Conservation (phyloP, 2,329 filamentous ascomycete species). For the Fusarium tanahbumbuense region DNA sequence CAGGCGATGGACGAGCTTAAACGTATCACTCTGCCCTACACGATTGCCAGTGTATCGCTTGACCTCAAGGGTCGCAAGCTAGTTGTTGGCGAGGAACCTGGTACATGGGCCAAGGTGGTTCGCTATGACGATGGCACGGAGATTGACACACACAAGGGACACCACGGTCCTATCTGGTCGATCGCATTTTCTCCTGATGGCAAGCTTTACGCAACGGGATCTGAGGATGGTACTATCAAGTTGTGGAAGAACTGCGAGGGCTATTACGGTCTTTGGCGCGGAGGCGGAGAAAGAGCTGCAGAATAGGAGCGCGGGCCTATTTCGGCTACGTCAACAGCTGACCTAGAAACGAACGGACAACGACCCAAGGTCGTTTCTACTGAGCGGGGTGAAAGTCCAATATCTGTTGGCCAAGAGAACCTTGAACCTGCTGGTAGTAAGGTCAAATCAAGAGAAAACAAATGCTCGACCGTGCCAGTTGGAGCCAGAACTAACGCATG, state of each 20-base stretch:
- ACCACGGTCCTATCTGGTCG: conserved; percentile 98
- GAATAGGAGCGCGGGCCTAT: conserved; percentile 51
- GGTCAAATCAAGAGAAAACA: neutral
- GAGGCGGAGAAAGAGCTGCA: conserved; percentile 55
- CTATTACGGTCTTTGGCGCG: conserved; percentile 72
- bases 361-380: conserved; percentile 4
- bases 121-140: conserved; percentile 86
- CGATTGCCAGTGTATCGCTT: conserved; percentile 89
- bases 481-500: neutral
- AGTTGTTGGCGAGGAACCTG: conserved; percentile 89
- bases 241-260: conserved; percentile 80
- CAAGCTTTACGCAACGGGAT: conserved; percentile 94
- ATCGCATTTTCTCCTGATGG: conserved; percentile 94
- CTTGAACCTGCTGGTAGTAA: neutral
- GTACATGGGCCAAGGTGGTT: conserved; percentile 97
- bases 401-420: conserved; percentile 11
- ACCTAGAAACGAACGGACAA: conserved; percentile 10
- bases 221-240: conserved; percentile 98
- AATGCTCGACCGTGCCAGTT: neutral
- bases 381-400: conserved; percentile 24
- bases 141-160: conserved; percentile 93
- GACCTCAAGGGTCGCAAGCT: conserved; percentile 84
- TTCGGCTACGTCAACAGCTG: conserved; percentile 34
- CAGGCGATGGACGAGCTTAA: conserved; percentile 80
- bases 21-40: conserved; percentile 81